Conservation (phyloP, 2,329 filamentous ascomycete species). For the Phoma herbarum region DNA sequence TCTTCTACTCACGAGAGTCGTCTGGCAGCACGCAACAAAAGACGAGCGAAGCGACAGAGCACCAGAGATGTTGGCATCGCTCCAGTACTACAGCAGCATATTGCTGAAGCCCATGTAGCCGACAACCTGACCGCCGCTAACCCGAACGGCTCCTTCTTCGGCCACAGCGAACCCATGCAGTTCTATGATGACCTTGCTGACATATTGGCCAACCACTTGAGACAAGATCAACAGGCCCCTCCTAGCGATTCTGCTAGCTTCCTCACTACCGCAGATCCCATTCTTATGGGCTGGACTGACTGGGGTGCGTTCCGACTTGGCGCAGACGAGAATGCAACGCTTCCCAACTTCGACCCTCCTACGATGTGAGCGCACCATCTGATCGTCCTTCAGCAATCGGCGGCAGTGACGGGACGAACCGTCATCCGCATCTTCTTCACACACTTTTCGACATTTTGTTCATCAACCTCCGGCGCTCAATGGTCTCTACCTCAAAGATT, state of each 20-base stretch:
- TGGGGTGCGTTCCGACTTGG: conserved; percentile 29
- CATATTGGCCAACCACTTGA: conserved; percentile 6
- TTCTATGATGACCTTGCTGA: conserved; percentile 15
- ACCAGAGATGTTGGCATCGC: conserved; percentile 14
- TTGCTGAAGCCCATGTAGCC: conserved; percentile 11
- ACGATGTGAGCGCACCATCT: neutral
- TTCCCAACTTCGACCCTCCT: conserved; percentile 24
- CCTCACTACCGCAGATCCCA: neutral
- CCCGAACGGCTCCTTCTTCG: neutral
- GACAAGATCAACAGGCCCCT: neutral
- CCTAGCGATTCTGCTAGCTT: neutral
- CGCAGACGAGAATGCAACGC: conserved; percentile 31
- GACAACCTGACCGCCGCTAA: neutral
- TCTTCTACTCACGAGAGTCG: conserved; percentile 15
- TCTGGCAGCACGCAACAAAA: conserved; percentile 25
- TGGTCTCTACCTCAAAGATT: neutral
- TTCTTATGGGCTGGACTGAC: conserved; percentile 9
- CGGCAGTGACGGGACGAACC: neutral
- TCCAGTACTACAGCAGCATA: conserved; percentile 19
- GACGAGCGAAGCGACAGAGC: conserved; percentile 24
- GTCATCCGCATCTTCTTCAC: neutral
- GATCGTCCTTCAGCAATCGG: neutral
- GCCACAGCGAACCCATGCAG: conserved; percentile 1
- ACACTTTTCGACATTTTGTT: neutral
- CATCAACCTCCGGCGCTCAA: neutral